Percentiles rank a stretch among this genome's conserved stretches.
These are phyloP conservation scores for Cryptosporidium meleagridis DNA, from an alignment of 169 alveolate genomes.

Conservation along the genomic window DNA sequence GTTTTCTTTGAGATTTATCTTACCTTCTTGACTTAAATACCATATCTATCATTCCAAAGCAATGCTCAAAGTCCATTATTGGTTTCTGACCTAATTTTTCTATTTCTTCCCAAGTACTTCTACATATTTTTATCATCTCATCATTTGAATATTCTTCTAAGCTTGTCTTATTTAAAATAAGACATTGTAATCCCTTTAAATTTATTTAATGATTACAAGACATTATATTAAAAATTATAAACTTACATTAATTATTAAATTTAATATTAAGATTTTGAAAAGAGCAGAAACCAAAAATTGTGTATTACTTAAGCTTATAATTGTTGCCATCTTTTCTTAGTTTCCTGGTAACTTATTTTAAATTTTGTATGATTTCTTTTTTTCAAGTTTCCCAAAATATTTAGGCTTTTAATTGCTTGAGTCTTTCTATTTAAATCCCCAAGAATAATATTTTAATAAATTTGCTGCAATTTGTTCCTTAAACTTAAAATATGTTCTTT, in stretches of 20 bases:
- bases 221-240: neutral
- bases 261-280: too few relatives aligned
- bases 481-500: neutral
- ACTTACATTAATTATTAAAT: neutral
- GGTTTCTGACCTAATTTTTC: constrained; percentile 13
- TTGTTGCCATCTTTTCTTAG: neutral
- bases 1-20: neutral
- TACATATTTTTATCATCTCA: constrained; percentile 28
- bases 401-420: too few relatives aligned
- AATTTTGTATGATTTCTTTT: too few relatives aligned
- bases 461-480: neutral
- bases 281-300: neutral
- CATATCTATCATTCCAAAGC: constrained; percentile 16
- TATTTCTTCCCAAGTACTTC: constrained; percentile 3
- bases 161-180: constrained; percentile 1
- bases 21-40: constrained; percentile 64
- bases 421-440: too few relatives aligned
- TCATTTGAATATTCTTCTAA: constrained; percentile 30
- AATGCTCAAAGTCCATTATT: neutral
- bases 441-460: neutral
- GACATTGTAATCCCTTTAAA: neutral
- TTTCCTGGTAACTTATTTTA: neutral
- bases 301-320: neutral
- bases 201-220: neutral
- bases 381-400: neutral